Evolutionary conservation across 805 yeast genomes (phyloP).

Genomic region (Groenewaldozyma salmanticensis): DNA sequence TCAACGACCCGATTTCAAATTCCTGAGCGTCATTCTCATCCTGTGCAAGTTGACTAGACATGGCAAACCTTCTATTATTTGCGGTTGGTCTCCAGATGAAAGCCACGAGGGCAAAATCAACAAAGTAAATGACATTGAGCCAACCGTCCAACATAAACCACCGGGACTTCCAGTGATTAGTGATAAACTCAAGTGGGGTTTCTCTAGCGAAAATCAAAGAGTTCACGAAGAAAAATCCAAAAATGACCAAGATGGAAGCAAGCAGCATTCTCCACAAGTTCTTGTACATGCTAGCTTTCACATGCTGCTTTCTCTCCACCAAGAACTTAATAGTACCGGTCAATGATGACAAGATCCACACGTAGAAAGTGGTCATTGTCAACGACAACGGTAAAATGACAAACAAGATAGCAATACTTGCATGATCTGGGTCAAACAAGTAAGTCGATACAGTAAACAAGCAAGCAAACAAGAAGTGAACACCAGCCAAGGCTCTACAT

Average conservation of each 20-base stretch:
- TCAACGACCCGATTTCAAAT: constrained; percentile 49
- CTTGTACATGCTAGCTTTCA: constrained; percentile 81
- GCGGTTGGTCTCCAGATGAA: constrained; percentile 97
- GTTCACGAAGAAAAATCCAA: constrained; percentile 62
- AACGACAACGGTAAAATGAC: constrained; percentile 63
- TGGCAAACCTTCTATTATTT: constrained; percentile 88
- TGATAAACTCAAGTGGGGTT: constrained; percentile 67
- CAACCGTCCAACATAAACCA: constrained; percentile 87
- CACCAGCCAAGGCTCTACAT: constrained; percentile 49
- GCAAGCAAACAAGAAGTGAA: constrained; percentile 46
- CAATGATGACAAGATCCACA: constrained; percentile 62
- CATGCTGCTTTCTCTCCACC: constrained; percentile 79
- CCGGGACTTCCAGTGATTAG: constrained; percentile 84
- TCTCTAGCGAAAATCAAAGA: constrained; percentile 64
- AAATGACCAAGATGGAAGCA: constrained; percentile 56
- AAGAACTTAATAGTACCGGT: constrained; percentile 64
- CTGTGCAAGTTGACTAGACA: constrained; percentile 79
- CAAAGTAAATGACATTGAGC: constrained; percentile 83
- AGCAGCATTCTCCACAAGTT: constrained; percentile 66
- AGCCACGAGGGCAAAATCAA: constrained; percentile 74
- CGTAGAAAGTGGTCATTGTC: constrained; percentile 63
- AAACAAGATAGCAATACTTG: constrained; percentile 42
- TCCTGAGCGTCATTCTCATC: constrained; percentile 61
- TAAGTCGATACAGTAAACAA: constrained; percentile 46
- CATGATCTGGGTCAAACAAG: constrained; percentile 36